Evolutionary conservation across 73 alveolate species (phyloP), one percentile per base, ranked within the genome.

Genomic region (Paramecium pentaurelia): DNA sequence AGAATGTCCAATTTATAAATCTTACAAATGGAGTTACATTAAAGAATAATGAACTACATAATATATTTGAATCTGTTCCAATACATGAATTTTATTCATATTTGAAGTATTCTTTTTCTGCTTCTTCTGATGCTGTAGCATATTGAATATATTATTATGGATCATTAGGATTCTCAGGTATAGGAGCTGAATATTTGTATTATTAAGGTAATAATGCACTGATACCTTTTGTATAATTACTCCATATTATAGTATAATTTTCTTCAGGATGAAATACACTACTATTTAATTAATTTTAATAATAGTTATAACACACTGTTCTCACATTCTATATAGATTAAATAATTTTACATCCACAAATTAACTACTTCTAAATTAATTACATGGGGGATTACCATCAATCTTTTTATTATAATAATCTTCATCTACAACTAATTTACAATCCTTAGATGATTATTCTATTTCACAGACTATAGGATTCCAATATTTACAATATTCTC

Each of bases 321-420:
- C 60, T 75, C 9, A 40, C 58, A 34, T 22, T 34, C 36, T 37
- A 22, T 10, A 14, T 34, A 14, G n/a, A 37, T 27, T 75, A 11
- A 40, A 22, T 22, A 32, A 22, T 34, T 75, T 2, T 37, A 75
- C 49, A 7, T 54, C 70, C 5, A 18, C 25, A 54, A 54, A 54
- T 8, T 54, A 3, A 54, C 5, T 16, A 54, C 70, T 54, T 14
- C 70, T 75, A 75, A 45, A 37, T n/a, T 22, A 16, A 37, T 34
- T 40, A 36, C 88, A 75, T 5, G 88, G 64, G n/a, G 88, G 88
- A 75, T 75, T 45, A 37, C 88, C 88, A 75, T 75, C 88, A 1
- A 37, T 32, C 6, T 75, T 75, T 4, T 37, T 34, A 37, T 37
- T 40, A n/a, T 75, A 75, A 37, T 40, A 34, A 25, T 75, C 20